Evolutionary conservation across 1,139 yeast genomes (phyloP), one percentile per base, ranked within the genome.

Genomic region (Kodamaea plutei): DNA sequence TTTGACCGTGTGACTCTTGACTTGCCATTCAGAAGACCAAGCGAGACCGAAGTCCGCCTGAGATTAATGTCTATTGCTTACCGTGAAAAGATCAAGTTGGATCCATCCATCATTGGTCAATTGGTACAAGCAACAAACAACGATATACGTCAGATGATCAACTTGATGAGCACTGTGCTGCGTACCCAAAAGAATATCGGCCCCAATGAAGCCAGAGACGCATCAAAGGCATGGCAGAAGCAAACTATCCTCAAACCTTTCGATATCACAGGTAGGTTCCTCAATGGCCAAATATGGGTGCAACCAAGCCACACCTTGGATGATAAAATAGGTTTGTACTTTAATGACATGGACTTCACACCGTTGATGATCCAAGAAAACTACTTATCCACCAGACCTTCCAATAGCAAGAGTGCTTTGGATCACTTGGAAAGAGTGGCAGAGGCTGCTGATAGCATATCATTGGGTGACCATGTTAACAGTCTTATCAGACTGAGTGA

Each of bases 311-410:
- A 76, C 41, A 66, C 79, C 5, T 57, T 91, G 40, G 84, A 82
- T 54, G 96, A 88, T 44, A 85, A 88, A 52, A 81, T 91, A 48
- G 91, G 84, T 48, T 68, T 87, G 35, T 93, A 89, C 54, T 93
- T 93, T 62, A 89, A 88, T 56, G 98, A 93, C 56, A 87, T 87
- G 56, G 96, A 89, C 52, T 81, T 93, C 53, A 79, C 95, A 1
- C 98, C 98, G 3, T 67, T 91, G 40, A 91, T 93, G 97, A 74
- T 93, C 29, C 97, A 91, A 52, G 98, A 93, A 54, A 93, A 93
- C 57, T 93, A 93, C 52, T 56, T 87, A 30, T 62, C 61, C 29
- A 79, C 94, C 0, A 61, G 61, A 23, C 93, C 95, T 2, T 59
- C 72, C 22, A 45, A 54, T n/a, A 48, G 54, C 2, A 56, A 54